These are phyloP conservation scores for Marasmius tenuissimus DNA, from an alignment of 1,284 basidiomycete genomes.

Conservation along the genomic window DNA sequence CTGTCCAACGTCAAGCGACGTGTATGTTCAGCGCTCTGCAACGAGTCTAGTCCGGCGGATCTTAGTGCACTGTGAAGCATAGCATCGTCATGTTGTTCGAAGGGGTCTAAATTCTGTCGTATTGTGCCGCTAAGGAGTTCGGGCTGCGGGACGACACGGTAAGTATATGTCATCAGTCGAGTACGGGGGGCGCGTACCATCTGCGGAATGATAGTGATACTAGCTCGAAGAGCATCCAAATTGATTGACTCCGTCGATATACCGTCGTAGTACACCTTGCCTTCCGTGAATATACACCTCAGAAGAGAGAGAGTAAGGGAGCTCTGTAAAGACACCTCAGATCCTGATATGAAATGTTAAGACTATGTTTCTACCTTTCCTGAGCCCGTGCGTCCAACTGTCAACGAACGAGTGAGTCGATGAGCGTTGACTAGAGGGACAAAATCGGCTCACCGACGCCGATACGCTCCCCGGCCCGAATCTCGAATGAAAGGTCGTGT, in stretches of 20 bases:
- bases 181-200: constrained; percentile 26
- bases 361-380: constrained; percentile 59
- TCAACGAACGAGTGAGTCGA: neutral
- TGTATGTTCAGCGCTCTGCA: constrained; percentile 51
- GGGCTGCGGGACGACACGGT: constrained; percentile 39
- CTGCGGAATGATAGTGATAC: constrained; percentile 65
- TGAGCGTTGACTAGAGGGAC: neutral
- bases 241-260: constrained; percentile 51
- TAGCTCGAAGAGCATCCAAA: constrained; percentile 60
- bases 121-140: constrained; percentile 63
- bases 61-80: constrained; percentile 54
- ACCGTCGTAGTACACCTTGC: constrained; percentile 55
- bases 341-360: constrained; percentile 16
- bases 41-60: constrained; percentile 52
- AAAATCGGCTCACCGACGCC: constrained; percentile 46
- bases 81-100: constrained; percentile 71
- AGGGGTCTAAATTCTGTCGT: constrained; percentile 68
- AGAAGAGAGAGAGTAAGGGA: constrained; percentile 52
- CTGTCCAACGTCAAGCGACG: constrained; percentile 53
- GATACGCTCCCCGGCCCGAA: constrained; percentile 61
- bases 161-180: neutral
- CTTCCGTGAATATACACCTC: constrained; percentile 58
- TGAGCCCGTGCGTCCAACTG: constrained; percentile 73
- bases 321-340: constrained; percentile 29
- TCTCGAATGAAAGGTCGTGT: constrained; percentile 52